A percentile compares a stretch with the other conserved stretches of the same genome.
Conservation (phyloP, 495 filamentous ascomycete genomes). For the Parmelia sp. region DNA sequence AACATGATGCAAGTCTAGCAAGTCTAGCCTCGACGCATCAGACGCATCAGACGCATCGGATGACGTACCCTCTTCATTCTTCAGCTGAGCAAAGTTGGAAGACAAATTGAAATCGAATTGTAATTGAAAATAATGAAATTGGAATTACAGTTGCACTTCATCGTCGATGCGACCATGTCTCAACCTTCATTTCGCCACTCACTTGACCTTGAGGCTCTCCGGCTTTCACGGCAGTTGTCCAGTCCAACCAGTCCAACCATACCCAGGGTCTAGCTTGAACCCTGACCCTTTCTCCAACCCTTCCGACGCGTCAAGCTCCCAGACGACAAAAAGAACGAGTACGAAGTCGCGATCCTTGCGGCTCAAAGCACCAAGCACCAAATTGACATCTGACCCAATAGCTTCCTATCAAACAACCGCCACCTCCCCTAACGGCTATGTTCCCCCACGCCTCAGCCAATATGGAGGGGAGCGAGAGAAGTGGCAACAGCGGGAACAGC, state of each 20-base stretch:
- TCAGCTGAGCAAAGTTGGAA: no score
- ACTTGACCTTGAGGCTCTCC: no score
- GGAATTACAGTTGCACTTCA: no score
- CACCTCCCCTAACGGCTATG: background rate
- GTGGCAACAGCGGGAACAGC: background rate
- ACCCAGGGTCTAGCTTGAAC: background rate
- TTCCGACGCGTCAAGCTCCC: background rate
- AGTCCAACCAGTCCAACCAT: background rate
- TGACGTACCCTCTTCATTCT: no score
- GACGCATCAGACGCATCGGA: no score
- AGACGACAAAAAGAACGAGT: background rate
- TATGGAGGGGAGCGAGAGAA: conserved; percentile 3
- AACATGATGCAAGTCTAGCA: no score
- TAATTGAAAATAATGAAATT: no score
- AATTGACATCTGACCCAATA: background rate
- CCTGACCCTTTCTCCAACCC: background rate
- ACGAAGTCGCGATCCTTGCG: background rate
- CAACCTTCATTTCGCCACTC: background rate
- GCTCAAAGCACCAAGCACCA: background rate
- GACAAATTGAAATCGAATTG: no score
- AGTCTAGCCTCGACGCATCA: no score
- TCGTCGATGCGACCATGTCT: no score
- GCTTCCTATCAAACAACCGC: conserved; percentile 1
- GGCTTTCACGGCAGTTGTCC: background rate
- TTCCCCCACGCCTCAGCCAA: background rate